Evolutionary conservation across 2,329 filamentous ascomycete genomes (phyloP), one percentile per base, ranked within the genome.

Genomic region (Fusarium decemcellulare): DNA sequence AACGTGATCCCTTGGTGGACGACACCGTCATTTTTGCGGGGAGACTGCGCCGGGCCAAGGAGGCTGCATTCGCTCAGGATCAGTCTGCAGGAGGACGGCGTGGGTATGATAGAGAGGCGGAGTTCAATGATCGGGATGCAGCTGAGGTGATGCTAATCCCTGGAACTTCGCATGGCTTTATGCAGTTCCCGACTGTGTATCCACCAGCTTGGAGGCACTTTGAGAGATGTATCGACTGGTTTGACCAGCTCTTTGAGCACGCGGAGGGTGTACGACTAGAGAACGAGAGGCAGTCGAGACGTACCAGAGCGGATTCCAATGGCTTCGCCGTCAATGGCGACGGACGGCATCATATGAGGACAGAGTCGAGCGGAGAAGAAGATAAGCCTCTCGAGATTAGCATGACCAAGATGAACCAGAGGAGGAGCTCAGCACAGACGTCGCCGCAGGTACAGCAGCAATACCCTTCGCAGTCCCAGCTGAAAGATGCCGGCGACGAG

Each of bases 11-110:
- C 0, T 83, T 99, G 0, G 96, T 98, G 0, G 96, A 99, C 76
- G 96, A 99, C 78, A 99, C 96, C 0, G 94, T 98, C 50, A 95
- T 99, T 66, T 98, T 99, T 75, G 95, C 96, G 0, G 96, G 95
- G 0, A 86, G 95, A 0, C 80, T 99, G n/a, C 87, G 94, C 8
- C 90, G 95, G 65, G 93, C 94, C 2, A 97, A 91, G 76, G 87
- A 88, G 18, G 86, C 86, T 0, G 82, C 78, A 2, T 70, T 61
- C 12, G 51, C 16, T 32, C 70, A 52, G 59, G 62, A 56, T 30
- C 67, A 56, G 34, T 54, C 57, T 47, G 57, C 63, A 34, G 65
- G 48, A 18, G 63, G 44, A 9, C n/a, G 47, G 5, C 44, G 59
- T 23, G 67, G 63, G 40, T 61, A 63, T 5, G 52, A 52, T 34